These are phyloP conservation scores for Candida pseudoviswanathii DNA, from an alignment of 1,139 yeast species.

Conservation along the genomic window DNA sequence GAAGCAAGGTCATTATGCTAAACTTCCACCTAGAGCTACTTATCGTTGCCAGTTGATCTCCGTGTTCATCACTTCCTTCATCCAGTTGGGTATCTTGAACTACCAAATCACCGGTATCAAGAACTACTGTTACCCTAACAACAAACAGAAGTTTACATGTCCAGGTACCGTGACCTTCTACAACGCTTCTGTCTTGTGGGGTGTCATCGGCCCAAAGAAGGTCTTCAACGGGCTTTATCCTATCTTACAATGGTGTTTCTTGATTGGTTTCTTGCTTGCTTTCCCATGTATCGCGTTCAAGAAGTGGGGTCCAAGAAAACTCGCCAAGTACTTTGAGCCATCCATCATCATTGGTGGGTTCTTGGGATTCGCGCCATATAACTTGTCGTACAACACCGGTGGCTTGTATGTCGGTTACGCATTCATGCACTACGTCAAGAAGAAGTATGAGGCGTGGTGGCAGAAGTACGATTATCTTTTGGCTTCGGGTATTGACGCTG, in stretches of 20 bases:
- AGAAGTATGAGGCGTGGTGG: slow-evolving; percentile 58
- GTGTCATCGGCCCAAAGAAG: slow-evolving; percentile 39
- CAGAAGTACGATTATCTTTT: slow-evolving; percentile 65
- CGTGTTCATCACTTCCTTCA: slow-evolving; percentile 25
- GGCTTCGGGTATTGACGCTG: slow-evolving; percentile 59
- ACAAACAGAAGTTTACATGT: slow-evolving; percentile 32
- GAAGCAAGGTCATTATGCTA: slow-evolving; percentile 37
- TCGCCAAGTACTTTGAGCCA: slow-evolving; percentile 46
- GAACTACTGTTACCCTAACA: slow-evolving; percentile 29
- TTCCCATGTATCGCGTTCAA: slow-evolving; percentile 31
- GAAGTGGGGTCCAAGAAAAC: slow-evolving; percentile 25
- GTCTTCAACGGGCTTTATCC: slow-evolving; percentile 37
- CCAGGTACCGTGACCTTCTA: slow-evolving; percentile 37
- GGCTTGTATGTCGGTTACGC: slow-evolving; percentile 49
- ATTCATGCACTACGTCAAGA: slow-evolving; percentile 56
- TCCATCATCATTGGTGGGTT: slow-evolving; percentile 52
- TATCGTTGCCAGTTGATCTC: slow-evolving; percentile 37
- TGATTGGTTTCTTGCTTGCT: slow-evolving; percentile 32
- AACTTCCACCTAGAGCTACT: slow-evolving; percentile 36
- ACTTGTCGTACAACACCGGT: slow-evolving; percentile 54
- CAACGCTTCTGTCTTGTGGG: slow-evolving; percentile 36
- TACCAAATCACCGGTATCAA: slow-evolving; percentile 29
- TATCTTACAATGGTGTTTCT: slow-evolving; percentile 35
- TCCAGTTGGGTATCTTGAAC: slow-evolving; percentile 30
- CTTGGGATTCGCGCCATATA: slow-evolving; percentile 54